Conservation (phyloP, 345 rosid species). For the Sonneratia caseolaris region DNA sequence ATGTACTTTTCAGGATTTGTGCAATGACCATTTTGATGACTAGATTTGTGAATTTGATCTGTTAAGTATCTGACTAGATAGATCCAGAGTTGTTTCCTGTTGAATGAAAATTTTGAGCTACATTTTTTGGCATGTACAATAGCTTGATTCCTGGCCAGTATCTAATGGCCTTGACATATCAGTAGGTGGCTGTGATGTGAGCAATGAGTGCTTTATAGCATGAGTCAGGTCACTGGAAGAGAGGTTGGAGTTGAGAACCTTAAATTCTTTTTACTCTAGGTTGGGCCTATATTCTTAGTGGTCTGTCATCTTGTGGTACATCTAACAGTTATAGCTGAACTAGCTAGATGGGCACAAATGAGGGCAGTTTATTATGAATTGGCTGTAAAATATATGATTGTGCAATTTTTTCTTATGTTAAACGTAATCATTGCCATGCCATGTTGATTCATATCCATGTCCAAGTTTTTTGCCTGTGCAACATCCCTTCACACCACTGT, state of each 20-base stretch:
- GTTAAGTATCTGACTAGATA: neutral
- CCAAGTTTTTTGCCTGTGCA: neutral
- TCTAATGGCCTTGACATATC: no score
- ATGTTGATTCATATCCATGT: neutral
- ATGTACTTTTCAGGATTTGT: neutral
- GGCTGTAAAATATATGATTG: neutral
- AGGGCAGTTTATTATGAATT: neutral
- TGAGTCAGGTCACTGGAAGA: no score
- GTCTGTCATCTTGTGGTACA: neutral
- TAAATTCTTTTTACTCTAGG: no score
- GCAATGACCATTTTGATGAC: neutral
- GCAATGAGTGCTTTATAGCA: no score
- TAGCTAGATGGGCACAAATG: neutral
- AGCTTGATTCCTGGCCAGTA: no score
- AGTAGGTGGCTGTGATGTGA: no score
- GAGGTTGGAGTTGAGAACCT: no score
- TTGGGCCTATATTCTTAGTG: neutral
- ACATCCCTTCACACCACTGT: neutral
- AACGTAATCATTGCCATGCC: neutral
- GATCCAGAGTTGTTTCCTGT: neutral
- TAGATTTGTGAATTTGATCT: neutral
- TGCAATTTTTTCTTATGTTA: neutral
- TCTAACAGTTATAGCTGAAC: no score
- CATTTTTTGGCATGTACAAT: no score
- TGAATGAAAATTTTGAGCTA: neutral